Base-by-base conservation (phyloP, 2,329 filamentous ascomycete species). In the Botrytis pseudocinerea region DNA sequence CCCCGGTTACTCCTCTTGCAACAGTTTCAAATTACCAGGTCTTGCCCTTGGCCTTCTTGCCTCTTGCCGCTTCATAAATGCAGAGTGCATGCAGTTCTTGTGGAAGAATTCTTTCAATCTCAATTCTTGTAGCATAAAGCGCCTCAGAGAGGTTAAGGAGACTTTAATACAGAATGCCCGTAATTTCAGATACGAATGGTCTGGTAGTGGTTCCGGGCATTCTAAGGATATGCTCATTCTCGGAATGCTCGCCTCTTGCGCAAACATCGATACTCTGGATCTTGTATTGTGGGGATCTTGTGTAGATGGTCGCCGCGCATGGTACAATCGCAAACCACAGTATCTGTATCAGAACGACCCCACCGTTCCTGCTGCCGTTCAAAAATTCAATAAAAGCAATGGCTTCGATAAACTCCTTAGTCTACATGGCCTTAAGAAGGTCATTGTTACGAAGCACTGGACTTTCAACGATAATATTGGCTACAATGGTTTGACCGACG, bases 51-150 rank as follows among this genome's bases (percentile, higher is more conserved):
- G 72, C 18, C 61, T 78, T n/a, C 63, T 75, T 71, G 62, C 54
- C 22, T 73, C 73, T 35, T 75, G 72, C 59, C 74, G 73, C 60
- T 46, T 62, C 16, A 72, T 77, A 16, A 70, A 74, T 22, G 25
- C 60, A 32, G 76, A 78, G 71, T 71, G 71, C 4, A 14, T n/a
- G 6, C 46, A 68, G 6, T 73, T 78, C 60, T 77, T 77, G 59
- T 76, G 71, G 60, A 63, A 71, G n/a, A 78, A 78, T 42, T 74
- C 57, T 18, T 77, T 78, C 38, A n/a, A 44, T 4, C 46, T 76
- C 6, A 35, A 61, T 22, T 18, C n/a, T 42, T 14, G 44, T n/a
- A 18, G 64, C 57, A 35, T 44, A 8, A 59, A 44, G 38, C 16
- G 6, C 40, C 44, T 62, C 46, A 63, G 44, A 28, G 38, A 60